A percentile compares a stretch with the other conserved stretches of the same genome.
Conservation (phyloP, 164 flowering plant species). For the Piper betle region DNA sequence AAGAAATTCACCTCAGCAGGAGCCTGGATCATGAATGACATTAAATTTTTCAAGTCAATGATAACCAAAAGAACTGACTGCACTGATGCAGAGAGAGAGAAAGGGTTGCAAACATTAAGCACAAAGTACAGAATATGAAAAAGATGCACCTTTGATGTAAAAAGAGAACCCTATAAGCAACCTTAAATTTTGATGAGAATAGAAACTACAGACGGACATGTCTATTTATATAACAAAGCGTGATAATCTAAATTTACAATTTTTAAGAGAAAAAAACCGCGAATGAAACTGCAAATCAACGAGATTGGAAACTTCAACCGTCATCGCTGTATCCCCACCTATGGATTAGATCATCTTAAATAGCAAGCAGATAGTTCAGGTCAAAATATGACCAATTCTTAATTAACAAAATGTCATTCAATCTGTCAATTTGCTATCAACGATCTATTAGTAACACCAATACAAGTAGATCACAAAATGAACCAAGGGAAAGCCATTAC, state of each 20-base stretch:
- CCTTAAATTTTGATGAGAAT: background rate
- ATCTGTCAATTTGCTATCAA: background rate
- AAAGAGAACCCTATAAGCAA: no score
- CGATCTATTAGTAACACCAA: background rate
- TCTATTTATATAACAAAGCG: no score
- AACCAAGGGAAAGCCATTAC: slow-evolving; percentile 13
- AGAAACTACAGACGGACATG: background rate
- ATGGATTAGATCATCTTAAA: background rate
- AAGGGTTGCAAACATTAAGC: no score
- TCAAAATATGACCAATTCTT: background rate
- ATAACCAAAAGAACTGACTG: background rate
- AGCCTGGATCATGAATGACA: slow-evolving; percentile 31
- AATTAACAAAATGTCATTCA: background rate
- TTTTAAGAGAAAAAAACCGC: no score
- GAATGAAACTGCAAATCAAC: no score
- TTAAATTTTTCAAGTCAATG: background rate
- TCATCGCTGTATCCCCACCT: no score
- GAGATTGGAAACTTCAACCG: no score
- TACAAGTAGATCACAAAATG: background rate
- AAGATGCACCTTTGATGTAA: no score
- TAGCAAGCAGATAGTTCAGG: background rate
- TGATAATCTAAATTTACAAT: no score
- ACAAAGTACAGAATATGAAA: no score
- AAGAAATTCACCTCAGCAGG: slow-evolving; percentile 77
- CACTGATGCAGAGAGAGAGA: no score